Conservation (phyloP, 768 basidiomycete species). For the Tricholoma saponaceum region DNA sequence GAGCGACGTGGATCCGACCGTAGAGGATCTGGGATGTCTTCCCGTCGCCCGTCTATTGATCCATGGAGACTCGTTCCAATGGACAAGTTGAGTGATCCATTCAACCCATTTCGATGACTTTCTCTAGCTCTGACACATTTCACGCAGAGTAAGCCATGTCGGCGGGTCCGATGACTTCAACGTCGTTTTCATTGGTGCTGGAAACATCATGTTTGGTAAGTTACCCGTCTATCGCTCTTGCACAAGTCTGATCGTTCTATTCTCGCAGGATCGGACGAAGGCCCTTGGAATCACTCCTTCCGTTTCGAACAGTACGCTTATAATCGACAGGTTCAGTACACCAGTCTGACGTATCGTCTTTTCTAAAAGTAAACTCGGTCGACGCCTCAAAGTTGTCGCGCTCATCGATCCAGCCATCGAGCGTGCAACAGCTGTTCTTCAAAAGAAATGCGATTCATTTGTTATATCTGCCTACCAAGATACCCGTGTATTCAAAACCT, state of each 20-base stretch:
- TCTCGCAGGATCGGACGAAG: slow-evolving; percentile 73
- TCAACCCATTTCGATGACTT: slow-evolving; percentile 3
- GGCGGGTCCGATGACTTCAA: slow-evolving; percentile 78
- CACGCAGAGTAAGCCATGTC: slow-evolving; percentile 42
- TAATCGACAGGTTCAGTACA: background rate
- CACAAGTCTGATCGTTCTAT: background rate
- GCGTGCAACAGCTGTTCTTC: slow-evolving; percentile 74
- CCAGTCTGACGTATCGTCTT: background rate
- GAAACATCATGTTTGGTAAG: slow-evolving; percentile 96
- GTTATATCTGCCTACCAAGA: slow-evolving; percentile 91
- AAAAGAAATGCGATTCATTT: slow-evolving; percentile 90
- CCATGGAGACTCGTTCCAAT: slow-evolving; percentile 73
- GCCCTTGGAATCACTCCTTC: slow-evolving; percentile 92
- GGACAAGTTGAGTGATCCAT: slow-evolving; percentile 55
- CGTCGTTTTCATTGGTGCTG: slow-evolving; percentile 92
- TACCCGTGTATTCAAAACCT: slow-evolving; percentile 78
- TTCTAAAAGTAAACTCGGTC: slow-evolving; percentile 77
- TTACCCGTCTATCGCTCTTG: slow-evolving; percentile 4
- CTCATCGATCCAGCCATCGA: slow-evolving; percentile 88
- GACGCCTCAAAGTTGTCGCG: slow-evolving; percentile 92
- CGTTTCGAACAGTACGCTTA: slow-evolving; percentile 75
- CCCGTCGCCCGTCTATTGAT: slow-evolving; percentile 72
- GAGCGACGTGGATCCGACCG: slow-evolving; percentile 49
- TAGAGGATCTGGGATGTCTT: slow-evolving; percentile 37
- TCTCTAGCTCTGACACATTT: slow-evolving; percentile 10